These are phyloP conservation scores for Krasilnikovozyma curviuscula DNA, from an alignment of 768 basidiomycete genomes.

Conservation along the genomic window DNA sequence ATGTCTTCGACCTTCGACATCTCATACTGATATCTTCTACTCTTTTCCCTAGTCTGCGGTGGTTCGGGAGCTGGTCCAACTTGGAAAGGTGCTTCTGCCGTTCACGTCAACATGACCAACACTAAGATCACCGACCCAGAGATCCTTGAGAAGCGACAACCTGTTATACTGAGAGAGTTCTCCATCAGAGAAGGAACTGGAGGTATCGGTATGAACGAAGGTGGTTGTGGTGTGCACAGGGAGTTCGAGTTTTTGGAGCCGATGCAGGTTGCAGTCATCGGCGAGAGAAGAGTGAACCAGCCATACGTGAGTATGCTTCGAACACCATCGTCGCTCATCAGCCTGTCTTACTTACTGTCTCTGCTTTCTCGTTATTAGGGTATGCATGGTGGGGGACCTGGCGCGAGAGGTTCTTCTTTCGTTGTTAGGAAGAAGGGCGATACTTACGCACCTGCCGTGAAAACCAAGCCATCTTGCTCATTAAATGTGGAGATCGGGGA, in stretches of 20 bases:
- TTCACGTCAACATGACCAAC: conserved; percentile 16
- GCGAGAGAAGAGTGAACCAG: conserved; percentile 16
- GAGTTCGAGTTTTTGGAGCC: conserved; percentile 18
- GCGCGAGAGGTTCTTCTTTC: too few relatives aligned
- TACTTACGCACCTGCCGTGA: too few relatives aligned
- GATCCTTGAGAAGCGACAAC: conserved; percentile 17
- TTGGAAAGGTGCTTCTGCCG: conserved; percentile 19
- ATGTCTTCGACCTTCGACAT: too few relatives aligned
- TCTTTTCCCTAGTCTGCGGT: conserved; percentile 8
- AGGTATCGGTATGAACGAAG: conserved; percentile 15
- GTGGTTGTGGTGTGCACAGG: conserved; percentile 19
- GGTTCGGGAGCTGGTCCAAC: conserved; percentile 19
- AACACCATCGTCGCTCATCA: too few relatives aligned
- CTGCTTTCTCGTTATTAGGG: too few relatives aligned
- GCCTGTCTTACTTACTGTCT: too few relatives aligned
- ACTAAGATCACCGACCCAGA: conserved; percentile 16
- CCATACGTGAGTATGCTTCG: too few relatives aligned
- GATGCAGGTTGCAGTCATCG: conserved; percentile 14
- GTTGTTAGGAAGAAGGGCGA: too few relatives aligned
- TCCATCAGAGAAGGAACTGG: conserved; percentile 14
- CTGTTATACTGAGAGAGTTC: conserved; percentile 18
- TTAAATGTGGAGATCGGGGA: too few relatives aligned
- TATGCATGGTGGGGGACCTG: too few relatives aligned
- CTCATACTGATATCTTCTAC: too few relatives aligned
- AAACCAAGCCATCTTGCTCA: too few relatives aligned